Percentiles rank a stretch among this genome's conserved stretches.
Evolutionary conservation across 1,284 basidiomycete species (phyloP).

Genomic region (Apiotrichum veenhuisii): DNA sequence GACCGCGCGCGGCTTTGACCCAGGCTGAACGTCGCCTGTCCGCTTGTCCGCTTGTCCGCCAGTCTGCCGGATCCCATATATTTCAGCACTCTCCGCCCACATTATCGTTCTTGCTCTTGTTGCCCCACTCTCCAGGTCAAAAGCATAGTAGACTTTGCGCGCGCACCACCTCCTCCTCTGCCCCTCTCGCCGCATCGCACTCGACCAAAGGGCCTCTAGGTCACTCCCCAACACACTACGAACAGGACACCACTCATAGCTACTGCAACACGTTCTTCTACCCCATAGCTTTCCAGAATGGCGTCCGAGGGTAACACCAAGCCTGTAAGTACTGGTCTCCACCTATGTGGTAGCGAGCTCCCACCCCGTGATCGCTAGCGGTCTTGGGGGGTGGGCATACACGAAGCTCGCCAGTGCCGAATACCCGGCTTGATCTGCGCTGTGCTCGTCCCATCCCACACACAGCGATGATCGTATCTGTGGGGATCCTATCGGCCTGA

Average conservation of each 20-base stretch:
- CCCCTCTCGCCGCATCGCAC: background rate
- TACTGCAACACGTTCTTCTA: background rate
- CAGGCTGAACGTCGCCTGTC: no score
- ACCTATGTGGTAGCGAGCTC: background rate
- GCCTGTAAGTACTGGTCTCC: background rate
- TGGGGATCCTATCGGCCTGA: background rate
- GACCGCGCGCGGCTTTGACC: no score
- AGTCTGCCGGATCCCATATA: background rate
- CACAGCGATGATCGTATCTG: no score
- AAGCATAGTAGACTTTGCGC: background rate
- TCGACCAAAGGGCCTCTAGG: background rate
- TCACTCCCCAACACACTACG: background rate
- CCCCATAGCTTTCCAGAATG: background rate
- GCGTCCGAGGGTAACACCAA: conserved; percentile 1
- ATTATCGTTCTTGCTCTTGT: background rate
- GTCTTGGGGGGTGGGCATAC: background rate
- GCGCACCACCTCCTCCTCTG: background rate
- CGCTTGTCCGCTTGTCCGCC: no score
- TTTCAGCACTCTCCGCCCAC: background rate
- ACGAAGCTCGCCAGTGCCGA: background rate
- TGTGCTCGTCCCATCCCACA: no score
- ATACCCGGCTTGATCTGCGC: no score
- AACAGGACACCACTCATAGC: background rate
- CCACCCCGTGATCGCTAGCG: background rate
- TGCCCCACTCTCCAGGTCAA: background rate